Conservation (phyloP, 2,329 filamentous ascomycete species). For the Beauveria sp. region DNA sequence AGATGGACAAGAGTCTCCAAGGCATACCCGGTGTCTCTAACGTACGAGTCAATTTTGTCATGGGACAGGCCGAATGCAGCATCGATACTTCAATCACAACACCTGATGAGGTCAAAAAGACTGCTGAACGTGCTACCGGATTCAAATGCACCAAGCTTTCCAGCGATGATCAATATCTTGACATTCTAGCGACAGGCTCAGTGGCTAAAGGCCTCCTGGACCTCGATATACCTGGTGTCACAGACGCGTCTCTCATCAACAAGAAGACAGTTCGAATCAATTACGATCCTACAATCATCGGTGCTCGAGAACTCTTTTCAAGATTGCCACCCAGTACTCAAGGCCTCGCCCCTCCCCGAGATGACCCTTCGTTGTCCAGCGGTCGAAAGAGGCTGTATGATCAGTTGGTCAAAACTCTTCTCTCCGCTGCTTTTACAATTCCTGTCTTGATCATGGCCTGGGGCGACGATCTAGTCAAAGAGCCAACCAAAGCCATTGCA, state of each 20-base stretch:
- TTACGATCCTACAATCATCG: conserved; percentile 27
- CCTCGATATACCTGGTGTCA: conserved; percentile 19
- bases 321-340: conserved; percentile 14
- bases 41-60: conserved; percentile 30
- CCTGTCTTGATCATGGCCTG: conserved; percentile 28
- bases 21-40: conserved; percentile 22
- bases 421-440: conserved; percentile 25
- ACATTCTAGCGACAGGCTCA: conserved; percentile 19
- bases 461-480: conserved; percentile 18
- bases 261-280: conserved; percentile 24
- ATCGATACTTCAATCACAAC: conserved; percentile 20
- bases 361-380: conserved; percentile 25
- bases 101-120: conserved; percentile 21
- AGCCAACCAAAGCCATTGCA: conserved; percentile 19
- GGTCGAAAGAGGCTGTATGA: conserved; percentile 24
- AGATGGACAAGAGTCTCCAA: conserved; percentile 23
- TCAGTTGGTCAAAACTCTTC: conserved; percentile 24
- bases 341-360: conserved; percentile 24
- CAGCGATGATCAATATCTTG: conserved; percentile 21
- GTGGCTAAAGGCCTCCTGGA: conserved; percentile 18
- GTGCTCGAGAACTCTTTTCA: conserved; percentile 23
- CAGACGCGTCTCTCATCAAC: conserved; percentile 19
- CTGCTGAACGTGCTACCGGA: conserved; percentile 21
- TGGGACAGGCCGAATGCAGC: conserved; percentile 28
- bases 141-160: conserved; percentile 22